A percentile compares a stretch with the other conserved stretches of the same genome.
phyloP scores from a whole-genome alignment of 2,329 filamentous ascomycete genomes.

The Epichloe coenophiala region DNA sequence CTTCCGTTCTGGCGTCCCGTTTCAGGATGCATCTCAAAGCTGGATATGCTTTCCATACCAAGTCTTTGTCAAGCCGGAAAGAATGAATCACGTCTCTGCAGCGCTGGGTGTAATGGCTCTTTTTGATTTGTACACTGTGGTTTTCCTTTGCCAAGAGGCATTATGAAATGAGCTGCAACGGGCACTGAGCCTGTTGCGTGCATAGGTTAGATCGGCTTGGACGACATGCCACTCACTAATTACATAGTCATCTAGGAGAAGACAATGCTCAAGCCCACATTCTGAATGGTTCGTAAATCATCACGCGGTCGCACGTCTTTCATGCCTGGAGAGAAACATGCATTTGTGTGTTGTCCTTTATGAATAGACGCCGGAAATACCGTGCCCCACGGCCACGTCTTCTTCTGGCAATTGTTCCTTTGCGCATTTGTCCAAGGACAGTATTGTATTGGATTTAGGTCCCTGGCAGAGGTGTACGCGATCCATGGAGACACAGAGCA shows the following conservation, averaged over 20 bases:
- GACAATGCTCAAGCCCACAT: too few species aligned
- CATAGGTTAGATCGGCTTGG: background rate
- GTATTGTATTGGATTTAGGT: too few species aligned
- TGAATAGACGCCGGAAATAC: too few species aligned
- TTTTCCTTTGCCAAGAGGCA: constrained; percentile 11
- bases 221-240: too few species aligned
- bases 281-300: too few species aligned
- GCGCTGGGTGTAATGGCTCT: constrained; percentile 10
- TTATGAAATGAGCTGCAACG: constrained; percentile 10
- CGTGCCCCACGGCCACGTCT: too few species aligned
- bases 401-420: too few species aligned
- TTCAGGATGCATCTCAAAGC: constrained; percentile 13
- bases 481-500: constrained; percentile 52
- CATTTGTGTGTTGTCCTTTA: too few species aligned
- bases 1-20: constrained; percentile 11
- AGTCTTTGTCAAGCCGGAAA: constrained; percentile 7
- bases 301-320: too few species aligned
- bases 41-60: constrained; percentile 14
- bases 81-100: constrained; percentile 15
- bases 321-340: too few species aligned
- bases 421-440: too few species aligned
- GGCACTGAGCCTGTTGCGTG: constrained; percentile 1
- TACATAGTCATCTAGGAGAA: too few species aligned
- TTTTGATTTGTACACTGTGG: constrained; percentile 8
- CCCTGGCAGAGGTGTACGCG: constrained; percentile 20